A percentile compares a stretch with the other conserved stretches of the same genome.
Evolutionary conservation across 441 rosid species (phyloP).

Genomic region (Mallotus repandus): DNA sequence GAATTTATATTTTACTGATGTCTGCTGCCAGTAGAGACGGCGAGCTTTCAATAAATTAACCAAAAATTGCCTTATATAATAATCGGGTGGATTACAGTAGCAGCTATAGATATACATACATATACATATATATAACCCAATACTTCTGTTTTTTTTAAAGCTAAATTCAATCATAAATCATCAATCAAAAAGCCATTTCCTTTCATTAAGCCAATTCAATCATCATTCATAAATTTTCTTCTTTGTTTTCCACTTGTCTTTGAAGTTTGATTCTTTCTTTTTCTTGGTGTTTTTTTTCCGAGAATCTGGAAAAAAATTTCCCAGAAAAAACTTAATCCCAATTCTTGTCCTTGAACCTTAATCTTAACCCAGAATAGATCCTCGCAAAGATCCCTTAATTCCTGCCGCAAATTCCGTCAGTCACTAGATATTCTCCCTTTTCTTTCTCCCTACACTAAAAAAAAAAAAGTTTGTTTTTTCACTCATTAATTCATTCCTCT

Average conservation of each 20-base stretch:
- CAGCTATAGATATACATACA: too few species aligned
- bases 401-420: slow-evolving; percentile 26
- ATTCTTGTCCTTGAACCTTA: slow-evolving; percentile 25
- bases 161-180: background rate
- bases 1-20: too few species aligned
- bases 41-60: too few species aligned
- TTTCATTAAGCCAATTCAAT: background rate
- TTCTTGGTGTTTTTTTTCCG: slow-evolving; percentile 17
- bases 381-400: slow-evolving; percentile 28
- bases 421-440: slow-evolving; percentile 26
- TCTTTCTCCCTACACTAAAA: background rate
- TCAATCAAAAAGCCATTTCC: background rate
- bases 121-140: too few species aligned
- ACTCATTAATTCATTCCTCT: background rate
- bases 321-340: slow-evolving; percentile 24
- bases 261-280: background rate
- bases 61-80: too few species aligned
- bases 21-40: too few species aligned
- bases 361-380: slow-evolving; percentile 22
- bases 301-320: slow-evolving; percentile 24
- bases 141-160: too few species aligned
- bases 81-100: too few species aligned
- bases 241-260: background rate
- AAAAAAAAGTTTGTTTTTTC: background rate
- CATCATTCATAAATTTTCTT: slow-evolving; percentile 9